Conservation (phyloP, 192 early-diverging fungal species). For the Mortierella alpina region DNA sequence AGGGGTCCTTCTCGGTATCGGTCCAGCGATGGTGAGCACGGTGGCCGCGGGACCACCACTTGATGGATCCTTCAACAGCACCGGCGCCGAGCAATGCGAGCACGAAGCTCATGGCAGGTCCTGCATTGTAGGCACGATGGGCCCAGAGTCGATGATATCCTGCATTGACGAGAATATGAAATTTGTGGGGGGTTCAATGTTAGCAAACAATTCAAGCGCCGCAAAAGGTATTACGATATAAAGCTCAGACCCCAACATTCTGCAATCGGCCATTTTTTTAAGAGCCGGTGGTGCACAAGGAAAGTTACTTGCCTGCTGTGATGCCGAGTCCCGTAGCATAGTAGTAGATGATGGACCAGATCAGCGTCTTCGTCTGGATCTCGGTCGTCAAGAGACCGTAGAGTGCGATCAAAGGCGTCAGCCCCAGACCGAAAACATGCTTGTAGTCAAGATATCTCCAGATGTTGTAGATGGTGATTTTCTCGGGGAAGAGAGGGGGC, state of each 20-base stretch:
- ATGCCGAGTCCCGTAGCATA: constrained; percentile 86
- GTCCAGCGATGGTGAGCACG: constrained; percentile 91
- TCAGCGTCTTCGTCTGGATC: constrained; percentile 73
- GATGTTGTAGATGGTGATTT: constrained; percentile 63
- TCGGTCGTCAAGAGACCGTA: constrained; percentile 83
- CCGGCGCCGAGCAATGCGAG: constrained; percentile 74
- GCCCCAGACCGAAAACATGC: constrained; percentile 69
- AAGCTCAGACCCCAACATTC: constrained; percentile 14
- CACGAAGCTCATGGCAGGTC: constrained; percentile 68
- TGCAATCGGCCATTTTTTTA: background rate
- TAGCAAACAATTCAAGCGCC: constrained; percentile 8
- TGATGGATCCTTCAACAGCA: constrained; percentile 84
- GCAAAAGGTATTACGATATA: background rate
- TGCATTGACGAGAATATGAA: constrained; percentile 16
- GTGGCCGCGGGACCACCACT: constrained; percentile 90
- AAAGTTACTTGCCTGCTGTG: constrained; percentile 76
- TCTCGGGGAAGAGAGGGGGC: constrained; percentile 53
- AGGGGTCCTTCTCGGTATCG: constrained; percentile 86
- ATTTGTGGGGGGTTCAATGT: background rate
- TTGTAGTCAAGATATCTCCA: constrained; percentile 76
- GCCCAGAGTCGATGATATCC: constrained; percentile 89
- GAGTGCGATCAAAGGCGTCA: constrained; percentile 82
- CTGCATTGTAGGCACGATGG: constrained; percentile 81
- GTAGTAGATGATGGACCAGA: constrained; percentile 80
- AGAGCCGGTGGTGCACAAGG: background rate